Conservation (phyloP, 2,329 filamentous ascomycete species). For the Colletotrichum kahawae region DNA sequence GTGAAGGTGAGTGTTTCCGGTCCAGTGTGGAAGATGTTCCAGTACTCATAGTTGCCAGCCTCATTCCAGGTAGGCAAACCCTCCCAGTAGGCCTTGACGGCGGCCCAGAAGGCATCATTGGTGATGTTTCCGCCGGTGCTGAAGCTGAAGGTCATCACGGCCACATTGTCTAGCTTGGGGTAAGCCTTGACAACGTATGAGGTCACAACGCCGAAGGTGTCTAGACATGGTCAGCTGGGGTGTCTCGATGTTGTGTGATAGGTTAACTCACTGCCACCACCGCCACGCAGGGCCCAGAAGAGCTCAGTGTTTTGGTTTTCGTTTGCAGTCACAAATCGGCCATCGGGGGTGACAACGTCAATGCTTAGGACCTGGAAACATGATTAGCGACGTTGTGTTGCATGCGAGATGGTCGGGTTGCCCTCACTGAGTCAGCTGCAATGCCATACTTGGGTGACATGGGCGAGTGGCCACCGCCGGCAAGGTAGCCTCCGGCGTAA, state of each 20-base stretch:
- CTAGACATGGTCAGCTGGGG: conserved; percentile 34
- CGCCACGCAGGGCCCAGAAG: conserved; percentile 56
- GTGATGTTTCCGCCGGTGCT: background rate
- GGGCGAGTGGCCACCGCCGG: conserved; percentile 63
- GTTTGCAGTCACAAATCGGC: conserved; percentile 44
- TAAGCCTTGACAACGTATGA: conserved; percentile 59
- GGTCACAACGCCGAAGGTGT: conserved; percentile 63
- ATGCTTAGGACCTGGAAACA: conserved; percentile 42
- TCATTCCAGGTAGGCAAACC: conserved; percentile 25
- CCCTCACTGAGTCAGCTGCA: conserved; percentile 47
- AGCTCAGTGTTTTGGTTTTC: conserved; percentile 47
- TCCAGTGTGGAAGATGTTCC: conserved; percentile 25
- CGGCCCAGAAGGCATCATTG: conserved; percentile 3
- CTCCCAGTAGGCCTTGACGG: conserved; percentile 26
- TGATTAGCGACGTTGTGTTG: background rate
- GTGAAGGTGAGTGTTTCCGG: conserved; percentile 30
- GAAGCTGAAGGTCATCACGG: conserved; percentile 50
- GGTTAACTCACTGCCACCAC: conserved; percentile 31
- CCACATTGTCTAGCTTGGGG: conserved; percentile 40
- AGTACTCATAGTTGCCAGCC: conserved; percentile 28
- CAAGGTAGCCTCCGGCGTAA: conserved; percentile 61
- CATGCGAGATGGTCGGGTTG: background rate
- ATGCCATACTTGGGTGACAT: conserved; percentile 60
- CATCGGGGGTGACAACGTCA: conserved; percentile 51
- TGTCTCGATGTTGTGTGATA: background rate